Evolutionary conservation across 2,329 filamentous ascomycete genomes (phyloP), one percentile per base, ranked within the genome.

Genomic region (Fusarium buharicum): DNA sequence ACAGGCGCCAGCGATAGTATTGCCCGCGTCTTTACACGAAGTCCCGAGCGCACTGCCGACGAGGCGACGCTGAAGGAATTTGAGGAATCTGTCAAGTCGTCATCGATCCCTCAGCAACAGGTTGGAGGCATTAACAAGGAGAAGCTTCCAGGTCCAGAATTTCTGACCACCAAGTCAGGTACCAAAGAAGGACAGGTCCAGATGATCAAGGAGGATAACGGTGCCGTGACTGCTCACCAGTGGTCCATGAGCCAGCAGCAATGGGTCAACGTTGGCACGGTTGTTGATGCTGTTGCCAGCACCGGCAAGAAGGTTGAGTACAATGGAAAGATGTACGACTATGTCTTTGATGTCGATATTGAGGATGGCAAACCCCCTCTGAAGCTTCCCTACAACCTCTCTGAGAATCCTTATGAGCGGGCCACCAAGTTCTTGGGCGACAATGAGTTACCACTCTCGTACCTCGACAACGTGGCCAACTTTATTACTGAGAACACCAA

Each of bases 141-240:
- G 75, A 88, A 95, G 71, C 82, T 98, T 1, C 93, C 94, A 0
- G 92, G 93, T 0, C 91, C 92, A 13, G 92, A 96, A 16, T 97
- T 97, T 69, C 79, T 99, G 9, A 86, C 87, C 50, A 86, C 85
- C 51, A 93, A 93, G 67, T 86, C 88, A 0, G 95, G 95, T 4
- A 95, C 91, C n/a, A 97, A 97, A 76, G 95, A 99, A 64, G 95
- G 95, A 1, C 94, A 99, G 73, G 90, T 97, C 6, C 90, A 96
- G 70, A 96, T 96, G 87, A 94, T 97, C 70, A 86, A 85, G 56
- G 90, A 97, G 74, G 79, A 85, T 8, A 89, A 96, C 70, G 92
- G 92, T 40, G 91, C 86, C 47, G 84, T 97, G 27, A 92, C 90
- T 5, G 93, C 93, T 9, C 92, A 98, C 73, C 88, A 91, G 59